These are phyloP conservation scores for Vitis hybrid DNA, from an alignment of 177 flowering plant species.

Conservation along the genomic window DNA sequence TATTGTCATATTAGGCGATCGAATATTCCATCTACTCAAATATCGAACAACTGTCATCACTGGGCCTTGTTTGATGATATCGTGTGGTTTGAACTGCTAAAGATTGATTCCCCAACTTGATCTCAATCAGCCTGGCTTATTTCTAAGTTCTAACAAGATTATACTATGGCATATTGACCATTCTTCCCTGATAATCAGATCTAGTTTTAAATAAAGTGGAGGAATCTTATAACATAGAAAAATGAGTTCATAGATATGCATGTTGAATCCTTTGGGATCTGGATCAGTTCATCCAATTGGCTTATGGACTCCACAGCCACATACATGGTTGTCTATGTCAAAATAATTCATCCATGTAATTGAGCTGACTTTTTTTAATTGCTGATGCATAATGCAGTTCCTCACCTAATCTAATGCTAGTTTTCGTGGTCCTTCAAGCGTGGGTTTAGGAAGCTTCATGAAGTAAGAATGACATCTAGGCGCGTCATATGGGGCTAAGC, in stretches of 20 bases:
- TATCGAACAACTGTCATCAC: neutral
- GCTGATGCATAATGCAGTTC: neutral
- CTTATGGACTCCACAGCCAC: neutral
- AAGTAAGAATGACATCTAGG: neutral
- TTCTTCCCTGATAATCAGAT: neutral
- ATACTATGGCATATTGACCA: neutral
- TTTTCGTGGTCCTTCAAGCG: neutral
- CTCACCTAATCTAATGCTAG: neutral
- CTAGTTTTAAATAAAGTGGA: neutral
- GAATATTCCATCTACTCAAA: neutral
- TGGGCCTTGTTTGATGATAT: neutral
- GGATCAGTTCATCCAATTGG: neutral
- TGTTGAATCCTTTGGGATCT: slow-evolving; percentile 2
- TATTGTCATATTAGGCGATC: neutral
- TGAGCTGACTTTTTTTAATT: slow-evolving; percentile 12
- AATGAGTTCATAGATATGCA: neutral
- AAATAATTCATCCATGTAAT: slow-evolving; percentile 13
- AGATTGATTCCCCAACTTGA: neutral
- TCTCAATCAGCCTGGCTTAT: neutral
- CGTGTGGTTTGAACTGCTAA: neutral
- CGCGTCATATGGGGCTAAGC: neutral
- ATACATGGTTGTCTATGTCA: neutral
- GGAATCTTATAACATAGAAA: neutral
- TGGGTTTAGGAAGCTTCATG: neutral
- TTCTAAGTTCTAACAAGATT: neutral